Percentiles rank a stretch among this genome's conserved stretches.
Evolutionary conservation across 2,329 filamentous ascomycete genomes (phyloP).

Genomic region (Elsinoe fawcettii): DNA sequence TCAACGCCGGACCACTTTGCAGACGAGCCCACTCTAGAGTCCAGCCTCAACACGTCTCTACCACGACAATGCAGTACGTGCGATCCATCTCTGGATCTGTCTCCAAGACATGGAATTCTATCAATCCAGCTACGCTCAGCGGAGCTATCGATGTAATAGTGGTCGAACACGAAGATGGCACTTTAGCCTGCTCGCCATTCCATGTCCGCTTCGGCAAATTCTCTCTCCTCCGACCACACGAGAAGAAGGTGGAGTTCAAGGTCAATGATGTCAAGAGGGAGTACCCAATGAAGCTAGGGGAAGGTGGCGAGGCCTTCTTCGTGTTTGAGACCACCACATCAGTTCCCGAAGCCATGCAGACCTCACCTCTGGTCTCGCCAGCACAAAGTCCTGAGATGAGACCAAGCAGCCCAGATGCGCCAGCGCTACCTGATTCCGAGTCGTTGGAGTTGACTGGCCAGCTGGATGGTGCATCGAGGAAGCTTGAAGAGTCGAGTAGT

Average conservation of each 20-base stretch:
- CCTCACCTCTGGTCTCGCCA: constrained; percentile 86
- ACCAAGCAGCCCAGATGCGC: constrained; percentile 37
- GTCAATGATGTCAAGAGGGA: constrained; percentile 89
- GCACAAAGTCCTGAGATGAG: constrained; percentile 70
- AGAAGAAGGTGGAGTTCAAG: constrained; percentile 97
- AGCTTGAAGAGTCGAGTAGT: constrained; percentile 19
- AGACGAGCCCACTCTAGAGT: background rate
- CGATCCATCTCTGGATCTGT: constrained; percentile 90
- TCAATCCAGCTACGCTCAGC: constrained; percentile 94
- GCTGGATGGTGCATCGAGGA: constrained; percentile 6
- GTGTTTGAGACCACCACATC: constrained; percentile 91
- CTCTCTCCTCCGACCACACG: constrained; percentile 83
- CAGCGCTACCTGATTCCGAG: constrained; percentile 59
- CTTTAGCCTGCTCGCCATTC: constrained; percentile 86
- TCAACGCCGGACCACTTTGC: background rate
- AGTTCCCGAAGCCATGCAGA: constrained; percentile 89
- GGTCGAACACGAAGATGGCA: constrained; percentile 87
- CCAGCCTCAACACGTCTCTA: background rate
- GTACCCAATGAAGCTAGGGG: constrained; percentile 96
- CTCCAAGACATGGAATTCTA: constrained; percentile 98
- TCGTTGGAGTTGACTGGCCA: constrained; percentile 50
- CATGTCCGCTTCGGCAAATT: constrained; percentile 99
- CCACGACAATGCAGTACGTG: constrained; percentile 82
- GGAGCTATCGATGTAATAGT: constrained; percentile 99
- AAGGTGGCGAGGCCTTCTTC: constrained; percentile 97